A percentile compares a stretch with the other conserved stretches of the same genome.
These are phyloP conservation scores for Fusarium fujikuroi DNA, from an alignment of 2,329 filamentous ascomycete genomes.

Conservation along the genomic window DNA sequence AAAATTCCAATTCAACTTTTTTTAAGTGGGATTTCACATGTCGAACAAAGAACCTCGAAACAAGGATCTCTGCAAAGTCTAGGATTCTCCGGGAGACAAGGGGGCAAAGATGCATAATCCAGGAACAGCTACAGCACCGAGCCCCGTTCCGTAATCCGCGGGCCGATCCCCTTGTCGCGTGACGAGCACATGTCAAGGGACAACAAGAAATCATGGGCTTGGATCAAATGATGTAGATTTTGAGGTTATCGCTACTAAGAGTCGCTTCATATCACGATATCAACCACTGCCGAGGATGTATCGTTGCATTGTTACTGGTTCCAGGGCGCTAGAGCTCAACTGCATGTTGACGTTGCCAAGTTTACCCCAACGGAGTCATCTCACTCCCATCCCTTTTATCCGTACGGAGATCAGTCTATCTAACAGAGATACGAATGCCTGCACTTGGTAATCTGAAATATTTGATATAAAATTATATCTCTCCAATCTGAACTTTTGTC, in stretches of 20 bases:
- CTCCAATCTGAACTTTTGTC: not conserved
- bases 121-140: conserved; percentile 33
- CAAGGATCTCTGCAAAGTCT: conserved; percentile 28
- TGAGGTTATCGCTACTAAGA: not conserved
- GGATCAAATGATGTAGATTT: not conserved
- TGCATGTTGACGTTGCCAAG: conserved; percentile 17
- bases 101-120: conserved; percentile 38
- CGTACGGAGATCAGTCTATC: not conserved
- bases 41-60: conserved; percentile 13
- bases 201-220: conserved; percentile 1
- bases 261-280: conserved; percentile 7
- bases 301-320: conserved; percentile 11
- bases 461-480: not conserved
- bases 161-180: conserved; percentile 39
- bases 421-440: not conserved
- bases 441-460: not conserved
- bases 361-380: conserved; percentile 39
- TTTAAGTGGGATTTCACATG: conserved; percentile 40
- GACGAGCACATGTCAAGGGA: conserved; percentile 29
- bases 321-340: conserved; percentile 39
- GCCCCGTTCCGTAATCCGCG: conserved; percentile 31
- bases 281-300: conserved; percentile 23
- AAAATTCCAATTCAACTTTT: not conserved
- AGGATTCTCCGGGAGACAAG: conserved; percentile 27
- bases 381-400: conserved; percentile 26